Evolutionary conservation across 2,329 filamentous ascomycete genomes (phyloP).

Genomic region (Phoma sp.): DNA sequence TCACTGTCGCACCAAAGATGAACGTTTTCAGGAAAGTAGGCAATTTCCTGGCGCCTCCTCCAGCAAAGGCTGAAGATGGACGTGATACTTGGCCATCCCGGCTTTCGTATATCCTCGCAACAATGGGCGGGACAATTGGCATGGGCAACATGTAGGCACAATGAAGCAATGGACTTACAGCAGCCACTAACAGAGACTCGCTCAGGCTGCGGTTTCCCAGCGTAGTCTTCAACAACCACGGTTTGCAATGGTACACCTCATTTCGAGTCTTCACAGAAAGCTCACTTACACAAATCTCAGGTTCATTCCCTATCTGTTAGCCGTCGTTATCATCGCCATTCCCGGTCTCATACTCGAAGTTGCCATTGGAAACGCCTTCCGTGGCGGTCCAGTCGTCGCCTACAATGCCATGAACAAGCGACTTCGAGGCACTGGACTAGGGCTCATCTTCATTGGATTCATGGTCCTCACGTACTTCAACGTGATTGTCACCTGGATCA

Average conservation of each 20-base stretch:
- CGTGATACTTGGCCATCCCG: not conserved
- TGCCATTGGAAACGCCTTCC: slow-evolving; percentile 26
- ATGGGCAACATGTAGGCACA: not conserved
- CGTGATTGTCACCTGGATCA: slow-evolving; percentile 23
- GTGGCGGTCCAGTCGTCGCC: slow-evolving; percentile 27
- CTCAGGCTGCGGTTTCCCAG: slow-evolving; percentile 22
- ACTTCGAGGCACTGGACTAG: slow-evolving; percentile 21
- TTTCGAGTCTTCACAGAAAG: too few relatives aligned
- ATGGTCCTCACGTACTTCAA: slow-evolving; percentile 18
- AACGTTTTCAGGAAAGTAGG: not conserved
- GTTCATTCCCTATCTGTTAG: slow-evolving; percentile 1
- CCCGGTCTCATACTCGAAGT: slow-evolving; percentile 26
- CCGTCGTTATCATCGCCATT: slow-evolving; percentile 25
- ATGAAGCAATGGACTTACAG: too few relatives aligned
- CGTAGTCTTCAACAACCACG: slow-evolving; percentile 28
- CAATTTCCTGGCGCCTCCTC: not conserved
- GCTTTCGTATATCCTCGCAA: not conserved
- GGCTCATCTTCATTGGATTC: slow-evolving; percentile 8
- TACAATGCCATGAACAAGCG: slow-evolving; percentile 28
- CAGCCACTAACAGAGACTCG: too few relatives aligned
- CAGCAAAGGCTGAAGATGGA: not conserved
- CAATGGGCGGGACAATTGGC: not conserved
- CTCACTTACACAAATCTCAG: slow-evolving; percentile 12
- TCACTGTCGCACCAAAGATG: not conserved
- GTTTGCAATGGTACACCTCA: slow-evolving; percentile 28